Evolutionary conservation across 768 basidiomycete genomes (phyloP).

Genomic region (Hygrocybe coccinea): DNA sequence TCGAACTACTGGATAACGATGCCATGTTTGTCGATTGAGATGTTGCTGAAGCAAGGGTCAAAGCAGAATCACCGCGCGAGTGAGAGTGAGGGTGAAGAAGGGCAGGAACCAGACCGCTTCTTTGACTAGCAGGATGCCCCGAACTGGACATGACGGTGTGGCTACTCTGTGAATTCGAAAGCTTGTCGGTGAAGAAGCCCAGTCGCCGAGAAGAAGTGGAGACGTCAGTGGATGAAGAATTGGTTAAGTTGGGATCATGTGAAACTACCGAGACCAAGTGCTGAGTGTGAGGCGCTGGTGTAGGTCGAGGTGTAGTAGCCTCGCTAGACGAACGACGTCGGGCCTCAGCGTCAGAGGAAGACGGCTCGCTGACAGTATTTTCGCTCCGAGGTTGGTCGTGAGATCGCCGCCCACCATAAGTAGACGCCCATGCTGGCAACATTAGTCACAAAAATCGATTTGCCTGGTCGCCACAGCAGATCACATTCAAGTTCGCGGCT

Average conservation of each 20-base stretch:
- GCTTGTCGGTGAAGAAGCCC: constrained; percentile 41
- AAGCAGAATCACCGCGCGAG: constrained; percentile 34
- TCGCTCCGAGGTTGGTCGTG: constrained; percentile 8
- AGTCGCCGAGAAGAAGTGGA: constrained; percentile 34
- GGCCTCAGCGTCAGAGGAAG: constrained; percentile 9
- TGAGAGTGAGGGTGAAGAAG: constrained; percentile 35
- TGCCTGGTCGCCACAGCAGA: too few species aligned
- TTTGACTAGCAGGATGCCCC: constrained; percentile 20
- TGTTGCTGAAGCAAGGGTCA: constrained; percentile 18
- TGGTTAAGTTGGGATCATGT: constrained; percentile 32
- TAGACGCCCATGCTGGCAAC: constrained; percentile 10
- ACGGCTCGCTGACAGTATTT: neutral
- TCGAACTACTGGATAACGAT: constrained; percentile 28
- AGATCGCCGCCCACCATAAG: constrained; percentile 9
- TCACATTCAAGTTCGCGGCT: too few species aligned
- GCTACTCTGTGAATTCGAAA: constrained; percentile 36
- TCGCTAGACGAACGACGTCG: constrained; percentile 45
- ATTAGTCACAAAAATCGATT: neutral
- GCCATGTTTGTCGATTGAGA: constrained; percentile 29
- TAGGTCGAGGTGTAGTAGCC: constrained; percentile 47
- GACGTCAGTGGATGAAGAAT: constrained; percentile 25
- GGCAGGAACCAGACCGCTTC: constrained; percentile 16
- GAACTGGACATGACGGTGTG: constrained; percentile 17
- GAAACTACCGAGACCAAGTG: constrained; percentile 24
- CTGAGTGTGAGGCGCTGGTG: constrained; percentile 37